Base-by-base conservation (phyloP, 805 yeast genomes). In the Candida orba region DNA sequence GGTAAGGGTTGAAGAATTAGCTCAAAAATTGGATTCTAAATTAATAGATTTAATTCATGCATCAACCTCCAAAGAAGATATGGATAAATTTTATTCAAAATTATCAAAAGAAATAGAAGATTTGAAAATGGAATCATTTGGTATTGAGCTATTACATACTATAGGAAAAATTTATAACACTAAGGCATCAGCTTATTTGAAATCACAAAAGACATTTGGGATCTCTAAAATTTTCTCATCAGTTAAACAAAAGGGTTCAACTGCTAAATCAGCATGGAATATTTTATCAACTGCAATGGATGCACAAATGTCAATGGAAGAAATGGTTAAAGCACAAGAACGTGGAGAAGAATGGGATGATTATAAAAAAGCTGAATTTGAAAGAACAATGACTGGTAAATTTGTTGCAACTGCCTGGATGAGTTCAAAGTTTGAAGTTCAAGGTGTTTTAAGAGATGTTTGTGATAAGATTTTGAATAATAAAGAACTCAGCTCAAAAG, bases 321-420 rank as follows among this genome's bases (percentile, higher is more conserved):
- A 85, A 52, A 75, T 90, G 73, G 72, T 78, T 22, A 78, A 76
- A 52, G 81, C 84, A 51, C 89, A 85, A 58, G 75, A 71, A 25
- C 78, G 69, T 1, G 77, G 75, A 22, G 72, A 68, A 42, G 67
- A 67, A 36, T 62, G 71, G 66, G 76, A 70, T 36, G 76, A 78
- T 7, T 83, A 75, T 43, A 75, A 76, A 54, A 75, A 78, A 49
- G 88, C 81, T 2, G 93, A 88, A 58, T 76, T 84, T 66, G 96
- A 91, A 57, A 75, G 88, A 40, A 67, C 77, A 44, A 75, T 91
- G 49, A 80, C 88, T 43, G 98, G 99, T 22, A 93, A 91, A 62
- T 76, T 93, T 20, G 72, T 93, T 40, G 91, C 93, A 8, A 89
- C 96, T 1, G 95, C 95, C 17, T 93, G 99, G 99, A 85, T 86